These are phyloP conservation scores for Arabidopsis arenosa DNA, from an alignment of 345 rosid species.

Conservation along the genomic window DNA sequence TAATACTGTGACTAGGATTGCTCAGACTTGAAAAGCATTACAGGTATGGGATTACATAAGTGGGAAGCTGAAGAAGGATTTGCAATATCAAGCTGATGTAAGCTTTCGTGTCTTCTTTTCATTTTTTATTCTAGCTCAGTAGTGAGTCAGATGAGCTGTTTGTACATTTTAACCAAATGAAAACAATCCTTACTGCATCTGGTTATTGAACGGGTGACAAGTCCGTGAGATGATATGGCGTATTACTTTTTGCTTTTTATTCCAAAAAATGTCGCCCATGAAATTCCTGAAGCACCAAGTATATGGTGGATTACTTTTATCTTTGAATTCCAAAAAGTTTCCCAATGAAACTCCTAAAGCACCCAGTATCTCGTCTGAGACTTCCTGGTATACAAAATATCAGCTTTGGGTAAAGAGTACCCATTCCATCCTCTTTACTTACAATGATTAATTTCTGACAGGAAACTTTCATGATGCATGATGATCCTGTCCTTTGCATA, in stretches of 20 bases:
- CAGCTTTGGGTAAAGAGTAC: conserved; percentile 11
- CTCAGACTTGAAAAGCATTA: conserved; percentile 35
- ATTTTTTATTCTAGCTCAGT: not conserved
- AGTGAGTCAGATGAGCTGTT: conserved; percentile 26
- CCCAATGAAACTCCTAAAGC: not conserved
- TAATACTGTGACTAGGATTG: conserved; percentile 32
- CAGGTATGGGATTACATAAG: conserved; percentile 98
- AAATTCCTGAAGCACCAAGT: conserved; percentile 12
- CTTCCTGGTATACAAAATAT: conserved; percentile 4
- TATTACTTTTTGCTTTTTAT: not conserved
- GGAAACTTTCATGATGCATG: conserved; percentile 99
- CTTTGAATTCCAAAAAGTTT: not conserved
- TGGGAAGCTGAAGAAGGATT: conserved; percentile 98
- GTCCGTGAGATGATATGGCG: conserved; percentile 16
- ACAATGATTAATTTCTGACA: conserved; percentile 48
- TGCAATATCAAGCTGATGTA: conserved; percentile 97
- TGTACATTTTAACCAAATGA: not conserved
- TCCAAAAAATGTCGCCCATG: not conserved
- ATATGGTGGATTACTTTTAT: conserved; percentile 1
- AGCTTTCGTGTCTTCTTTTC: conserved; percentile 43
- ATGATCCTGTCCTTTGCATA: conserved; percentile 93
- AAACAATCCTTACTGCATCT: conserved; percentile 12
- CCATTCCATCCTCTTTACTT: conserved; percentile 32
- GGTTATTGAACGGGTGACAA: not conserved
- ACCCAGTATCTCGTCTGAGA: conserved; percentile 23